Base-by-base conservation (phyloP, 495 filamentous ascomycete species). In the Penicillium alfredii region DNA sequence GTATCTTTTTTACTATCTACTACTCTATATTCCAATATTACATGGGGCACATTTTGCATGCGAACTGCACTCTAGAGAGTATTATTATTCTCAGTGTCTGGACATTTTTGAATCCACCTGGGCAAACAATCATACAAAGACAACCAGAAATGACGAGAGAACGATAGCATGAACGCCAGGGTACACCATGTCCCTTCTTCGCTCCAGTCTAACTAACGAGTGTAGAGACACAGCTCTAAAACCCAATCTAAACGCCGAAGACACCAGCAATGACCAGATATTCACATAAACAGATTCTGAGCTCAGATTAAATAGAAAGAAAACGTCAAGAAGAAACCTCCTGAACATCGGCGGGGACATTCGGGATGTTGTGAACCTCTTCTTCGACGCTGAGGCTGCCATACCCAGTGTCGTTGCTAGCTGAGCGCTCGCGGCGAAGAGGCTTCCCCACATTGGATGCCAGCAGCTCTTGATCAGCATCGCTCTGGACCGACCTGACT, bases 331-430 rank as follows among this genome's bases (percentile, higher is more conserved):
- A 16, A 9, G 35, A 14, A 1, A 45, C 32, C 15, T 51, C 38
- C 17, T 30, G 26, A 4, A 45, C 35, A 20, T 28, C 27, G 10
- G 30, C 30, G 15, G 44, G 33, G 11, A 38, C 30, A 8, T 37
- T 29, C 1, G 40, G 35, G 5, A 17, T 14, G 29, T 24, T 22
- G 17, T 47, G 34, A 1, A 11, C 14, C n/a, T 58, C 49, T 15
- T 59, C 55, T 10, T 56, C 53, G 10, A 54, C 19, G 26, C 52
- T 56, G 10, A 59, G 44, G 15, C 56, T 60, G 17, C 55, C 56
- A 36, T 60, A 60, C 3, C 56, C 56, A 1, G 56, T 60, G 33
- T 60, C 56, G 25, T 58, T 60, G 27, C 56, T 60, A 6, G 42
- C 48, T 1, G 54, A 53, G 12, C 56, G 38, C 16, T 56, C 45